Evolutionary conservation across 1,284 basidiomycete genomes (phyloP), one percentile per base, ranked within the genome.

Genomic region (Agaricales sp.): DNA sequence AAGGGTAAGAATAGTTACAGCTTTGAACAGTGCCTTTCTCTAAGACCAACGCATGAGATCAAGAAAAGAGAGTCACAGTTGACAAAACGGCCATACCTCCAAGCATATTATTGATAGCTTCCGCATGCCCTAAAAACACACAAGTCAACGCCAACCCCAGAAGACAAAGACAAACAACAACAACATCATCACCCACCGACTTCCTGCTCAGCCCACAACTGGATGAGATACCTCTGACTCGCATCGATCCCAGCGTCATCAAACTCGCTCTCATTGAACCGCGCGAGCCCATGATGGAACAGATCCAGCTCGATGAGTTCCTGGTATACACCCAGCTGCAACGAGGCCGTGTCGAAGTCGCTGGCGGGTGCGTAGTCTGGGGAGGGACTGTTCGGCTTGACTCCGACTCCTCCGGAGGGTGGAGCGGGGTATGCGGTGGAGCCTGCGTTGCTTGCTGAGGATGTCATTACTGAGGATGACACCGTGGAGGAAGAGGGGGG

Each of bases 1-100:
- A 81, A 3, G 75, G 70, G 60, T 82, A 84, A 12, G 65, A 62
- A 62, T 84, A 83, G n/a, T 68, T 72, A 68, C 81, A 84, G 37
- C 66, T 71, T 57, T 72, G 67, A 0, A 74, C 67, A 3, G 69
- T 72, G 30, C 55, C 58, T 22, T 56, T 59, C 55, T 47, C 22
- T 21, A 21, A 55, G 19, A n/a, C n/a, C 26, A 47, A 30, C 23
- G 26, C 44, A 35, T 19, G 30, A 47, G 35, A 45, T 26, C n/a
- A n/a, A n/a, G n/a, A n/a, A n/a, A n/a, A n/a, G n/a, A n/a, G n/a
- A n/a, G n/a, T n/a, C n/a, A n/a, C n/a, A n/a, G n/a, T n/a, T 37
- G 45, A 22, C 8, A 21, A 2, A 16, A 14, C 22, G 13, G 1
- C 56, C 63, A 48, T 45, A 63, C 66, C 58, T 26, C 71, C 70